Percentiles rank a stretch among this genome's conserved stretches.
phyloP scores from a whole-genome alignment of 2,329 filamentous ascomycete genomes.

The Diplodia intermedia region DNA sequence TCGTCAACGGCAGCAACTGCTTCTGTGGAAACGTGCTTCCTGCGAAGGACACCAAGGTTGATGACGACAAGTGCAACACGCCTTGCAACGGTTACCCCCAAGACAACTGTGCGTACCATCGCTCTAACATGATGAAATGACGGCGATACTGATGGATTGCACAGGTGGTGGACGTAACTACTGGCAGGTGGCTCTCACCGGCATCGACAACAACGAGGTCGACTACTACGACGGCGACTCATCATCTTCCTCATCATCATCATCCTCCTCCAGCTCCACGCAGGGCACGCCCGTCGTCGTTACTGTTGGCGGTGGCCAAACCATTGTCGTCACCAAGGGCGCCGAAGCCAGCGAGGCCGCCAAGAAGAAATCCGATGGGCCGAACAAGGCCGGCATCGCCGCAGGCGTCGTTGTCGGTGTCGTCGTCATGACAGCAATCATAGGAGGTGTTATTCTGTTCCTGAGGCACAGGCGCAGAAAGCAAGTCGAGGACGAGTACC shows the following conservation, averaged over 20 bases:
- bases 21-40: conserved; percentile 77
- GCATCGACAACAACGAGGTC: conserved; percentile 51
- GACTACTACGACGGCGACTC: conserved; percentile 42
- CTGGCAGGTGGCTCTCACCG: conserved; percentile 62
- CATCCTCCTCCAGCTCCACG: conserved; percentile 20
- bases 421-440: conserved; percentile 69
- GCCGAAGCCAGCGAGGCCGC: conserved; percentile 54
- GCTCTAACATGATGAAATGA: conserved; percentile 34
- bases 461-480: conserved; percentile 77
- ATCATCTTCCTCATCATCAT: conserved; percentile 37
- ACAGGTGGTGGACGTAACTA: conserved; percentile 64
- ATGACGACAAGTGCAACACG: conserved; percentile 67
- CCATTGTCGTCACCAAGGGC: conserved; percentile 44
- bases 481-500: conserved; percentile 83
- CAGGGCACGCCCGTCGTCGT: conserved; percentile 38
- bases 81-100: conserved; percentile 68
- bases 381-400: conserved; percentile 84
- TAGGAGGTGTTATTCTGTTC: conserved; percentile 75
- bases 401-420: conserved; percentile 88
- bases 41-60: conserved; percentile 58
- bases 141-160: conserved; percentile 39
- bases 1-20: conserved; percentile 69
- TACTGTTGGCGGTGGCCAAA: conserved; percentile 43
- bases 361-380: conserved; percentile 42
- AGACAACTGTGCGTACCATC: conserved; percentile 68